Percentiles rank a stretch among this genome's conserved stretches.
phyloP scores from a whole-genome alignment of 148 eudicot species.

The Diospyros kaki region DNA sequence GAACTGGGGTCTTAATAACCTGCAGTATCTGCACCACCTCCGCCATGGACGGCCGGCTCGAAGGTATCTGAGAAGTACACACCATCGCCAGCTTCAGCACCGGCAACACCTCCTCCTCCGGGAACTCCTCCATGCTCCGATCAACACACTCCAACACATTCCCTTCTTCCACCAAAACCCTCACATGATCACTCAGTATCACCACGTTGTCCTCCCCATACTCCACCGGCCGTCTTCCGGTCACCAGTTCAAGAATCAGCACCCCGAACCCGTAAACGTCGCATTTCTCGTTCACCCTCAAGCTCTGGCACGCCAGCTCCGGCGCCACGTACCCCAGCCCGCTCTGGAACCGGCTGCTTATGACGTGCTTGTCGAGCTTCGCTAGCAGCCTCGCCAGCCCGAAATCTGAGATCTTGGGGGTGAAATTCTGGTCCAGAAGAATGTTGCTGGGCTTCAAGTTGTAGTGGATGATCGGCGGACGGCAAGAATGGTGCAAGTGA shows the following conservation, averaged over 20 bases:
- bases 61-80: slow-evolving; percentile 90
- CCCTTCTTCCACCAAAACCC: slow-evolving; percentile 71
- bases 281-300: slow-evolving; percentile 85
- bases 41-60: slow-evolving; percentile 93
- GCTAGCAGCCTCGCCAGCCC: slow-evolving; percentile 64
- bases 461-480: slow-evolving; percentile 84
- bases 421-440: slow-evolving; percentile 63
- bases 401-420: slow-evolving; percentile 75
- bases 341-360: slow-evolving; percentile 63
- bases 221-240: slow-evolving; percentile 77
- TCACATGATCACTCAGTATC: slow-evolving; percentile 69
- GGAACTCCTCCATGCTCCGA: slow-evolving; percentile 52
- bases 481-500: slow-evolving; percentile 77
- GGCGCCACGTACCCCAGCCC: slow-evolving; percentile 92
- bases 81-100: slow-evolving; percentile 84
- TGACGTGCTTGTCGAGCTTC: slow-evolving; percentile 49
- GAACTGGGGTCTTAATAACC: slow-evolving; percentile 80
- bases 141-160: slow-evolving; percentile 77
- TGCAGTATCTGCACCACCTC: slow-evolving; percentile 94
- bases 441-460: slow-evolving; percentile 86
- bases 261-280: slow-evolving; percentile 92
- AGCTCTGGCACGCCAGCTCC: slow-evolving; percentile 81
- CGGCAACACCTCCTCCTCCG: slow-evolving; percentile 88
- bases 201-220: slow-evolving; percentile 83
- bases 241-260: slow-evolving; percentile 68